These are phyloP conservation scores for Ruellia speciosa DNA, from an alignment of 305 asterid genomes.

Conservation along the genomic window DNA sequence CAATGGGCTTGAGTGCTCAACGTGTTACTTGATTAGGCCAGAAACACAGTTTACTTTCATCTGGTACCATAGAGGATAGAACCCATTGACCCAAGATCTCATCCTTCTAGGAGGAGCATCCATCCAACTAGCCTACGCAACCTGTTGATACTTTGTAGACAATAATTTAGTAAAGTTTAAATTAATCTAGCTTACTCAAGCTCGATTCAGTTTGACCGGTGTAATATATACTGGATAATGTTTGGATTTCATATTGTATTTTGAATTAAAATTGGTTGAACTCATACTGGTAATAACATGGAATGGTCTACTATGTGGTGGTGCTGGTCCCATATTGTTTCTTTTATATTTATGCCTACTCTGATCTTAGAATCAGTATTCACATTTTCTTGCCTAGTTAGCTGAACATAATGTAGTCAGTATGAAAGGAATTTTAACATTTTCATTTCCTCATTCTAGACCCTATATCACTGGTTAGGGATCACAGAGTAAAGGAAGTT, in stretches of 20 bases:
- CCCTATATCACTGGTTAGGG: slow-evolving; percentile 80
- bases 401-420: neutral
- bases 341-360: neutral
- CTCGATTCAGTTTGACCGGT: too few species aligned
- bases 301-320: neutral
- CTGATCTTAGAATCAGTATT: neutral
- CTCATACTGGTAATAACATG: neutral
- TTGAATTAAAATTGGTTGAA: neutral
- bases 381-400: neutral
- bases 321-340: neutral
- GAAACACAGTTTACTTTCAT: too few species aligned
- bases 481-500: slow-evolving; percentile 79
- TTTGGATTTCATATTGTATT: neutral
- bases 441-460: slow-evolving; percentile 34
- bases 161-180: too few species aligned
- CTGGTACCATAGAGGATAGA: too few species aligned
- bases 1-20: too few species aligned
- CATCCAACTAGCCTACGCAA: too few species aligned
- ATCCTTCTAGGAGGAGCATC: too few species aligned
- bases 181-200: too few species aligned
- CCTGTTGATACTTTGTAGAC: too few species aligned
- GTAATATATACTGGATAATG: neutral
- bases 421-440: slow-evolving; percentile 4
- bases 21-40: too few species aligned
- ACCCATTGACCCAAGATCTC: too few species aligned